Evolutionary conservation across 164 flowering plant species (phyloP), one percentile per base, ranked within the genome.

Genomic region (Aristolochia fimbriata): DNA sequence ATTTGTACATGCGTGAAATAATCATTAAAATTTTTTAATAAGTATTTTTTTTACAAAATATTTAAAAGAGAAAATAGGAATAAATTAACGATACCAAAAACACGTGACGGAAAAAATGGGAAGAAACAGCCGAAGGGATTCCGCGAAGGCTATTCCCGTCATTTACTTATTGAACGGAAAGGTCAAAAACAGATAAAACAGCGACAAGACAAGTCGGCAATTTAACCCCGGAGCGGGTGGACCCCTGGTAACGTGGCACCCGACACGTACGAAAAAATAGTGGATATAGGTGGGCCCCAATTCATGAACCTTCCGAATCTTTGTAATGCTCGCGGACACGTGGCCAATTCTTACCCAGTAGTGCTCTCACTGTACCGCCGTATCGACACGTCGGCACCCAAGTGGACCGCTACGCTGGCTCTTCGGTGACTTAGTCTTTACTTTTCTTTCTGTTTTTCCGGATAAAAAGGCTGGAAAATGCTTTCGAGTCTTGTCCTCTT

Each of bases 231-330:
- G 19, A 1, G 47, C 30, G 3, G 4, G 10, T 1, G n/a, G 19
- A 48, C 22, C 56, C 56, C 24, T 1, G 0, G 4, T 33, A 57
- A 20, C 51, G 9, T 37, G 31, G 22, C 11, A 15, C 57, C 64
- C 56, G 52, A 49, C 65, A 59, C 57, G 48, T 56, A 16, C 16
- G 12, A 13, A 0, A 51, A 7, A n/a, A 19, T 41, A 10, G 7
- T 11, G 58, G 59, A 70, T 61, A 58, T 46, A 22, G 33, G 70
- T 62, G 66, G 66, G 69, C 15, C 53, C 63, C 51, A 43, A 23
- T 47, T 54, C 23, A 61, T 10, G 63, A 27, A 49, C 56, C 30
- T 53, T 51, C 37, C 12, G 15, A 24, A 21, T 20, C 57, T 19
- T 15, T 5, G 56, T 52, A 23, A n/a, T n/a, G n/a, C n/a, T n/a